Evolutionary conservation across 2,329 filamentous ascomycete genomes (phyloP), one percentile per base, ranked within the genome.

Genomic region (Arthrobotrys musiformis): DNA sequence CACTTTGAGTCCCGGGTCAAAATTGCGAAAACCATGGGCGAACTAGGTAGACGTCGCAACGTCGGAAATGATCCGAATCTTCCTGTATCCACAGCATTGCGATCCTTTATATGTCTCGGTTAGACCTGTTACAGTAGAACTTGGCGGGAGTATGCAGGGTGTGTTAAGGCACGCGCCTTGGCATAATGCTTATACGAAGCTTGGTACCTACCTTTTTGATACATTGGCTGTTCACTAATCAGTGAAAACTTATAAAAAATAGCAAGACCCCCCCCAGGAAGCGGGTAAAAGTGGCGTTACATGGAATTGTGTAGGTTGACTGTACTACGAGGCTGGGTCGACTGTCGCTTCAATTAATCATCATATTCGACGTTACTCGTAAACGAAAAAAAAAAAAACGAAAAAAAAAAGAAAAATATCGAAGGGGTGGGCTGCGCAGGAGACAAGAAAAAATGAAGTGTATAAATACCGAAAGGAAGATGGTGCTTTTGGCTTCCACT

Each of bases 1-100:
- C 19, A 19, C 6, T 17, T 50, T 13, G 46, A 50, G 46, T 13
- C 46, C 46, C 7, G 24, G 22, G 19, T 28, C 24, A 50, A 50
- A 50, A 50, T 50, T 50, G 46, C 46, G 46, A 50, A 50, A 50
- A 30, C 24, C 46, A 50, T 50, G 46, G 46, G 46, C 30, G 46
- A 50, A 30, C 42, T 50, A 50, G 46, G 46, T 28, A 28, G 24
- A 28, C 46, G 24, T 50, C 22, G 24, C 46, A n/a, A 28, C 22
- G 22, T 50, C 46, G 46, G 46, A 50, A 50, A 50, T n/a, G 24
- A 50, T 50, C 22, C 8, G 46, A 30, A 28, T 50, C 9, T n/a
- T 50, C 46, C 22, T 46, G 42, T 46, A 46, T 22, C 17, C 17
- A 11, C 17, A 46, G n/a, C 3, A 9, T 46, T 46, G 42, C 42